Base-by-base conservation (phyloP, 73 alveolate genomes). In the Durusdinium trenchii region DNA sequence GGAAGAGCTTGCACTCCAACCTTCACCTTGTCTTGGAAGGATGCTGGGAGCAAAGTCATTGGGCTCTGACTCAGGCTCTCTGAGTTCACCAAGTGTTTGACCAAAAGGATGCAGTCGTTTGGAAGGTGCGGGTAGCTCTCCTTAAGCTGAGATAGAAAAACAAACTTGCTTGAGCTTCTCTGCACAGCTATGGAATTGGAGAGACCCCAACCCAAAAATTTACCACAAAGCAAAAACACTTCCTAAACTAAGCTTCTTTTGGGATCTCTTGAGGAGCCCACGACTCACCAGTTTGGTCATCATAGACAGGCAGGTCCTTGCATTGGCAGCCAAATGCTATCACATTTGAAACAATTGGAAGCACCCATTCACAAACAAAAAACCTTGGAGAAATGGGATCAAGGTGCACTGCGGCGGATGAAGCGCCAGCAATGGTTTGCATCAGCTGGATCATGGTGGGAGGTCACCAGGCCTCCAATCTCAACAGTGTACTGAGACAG, bases 351-450 rank as follows among this genome's bases (percentile, higher is more conserved):
- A 54, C 64, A 9, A 54, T 54, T 54, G 9, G 64, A 9, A 12
- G 9, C 20, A 54, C 64, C 9, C 64, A 54, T 12, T n/a, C 20
- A 54, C 28, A 54, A 54, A 54, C 20, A 54, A 12, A 20, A 20
- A 54, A 54, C 64, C 9, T 12, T 12, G 20, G 28, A 54, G 9
- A 9, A 54, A 12, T 54, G 9, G 64, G 20, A 20, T 12, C 20
- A 23, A 46, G 89, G 18, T 9, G 12, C 89, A 46, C 67, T 46
- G 0, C 94, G 35, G 18, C 94, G 94, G 52, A 84, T 84, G 94
- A 84, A 84, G 10, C 94, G 76, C 94, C 94, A 84, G 38, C 94
- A 84, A 36, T 84, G 94, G 54, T 84, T 84, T 38, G 75, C 75
- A 26, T 52, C 52, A 3, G 52, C 52, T 42, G 35, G 40, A 2